These are phyloP conservation scores for Pelagomonas calceolata DNA, from an alignment of 108 stramenopile genomes.

Conservation along the genomic window DNA sequence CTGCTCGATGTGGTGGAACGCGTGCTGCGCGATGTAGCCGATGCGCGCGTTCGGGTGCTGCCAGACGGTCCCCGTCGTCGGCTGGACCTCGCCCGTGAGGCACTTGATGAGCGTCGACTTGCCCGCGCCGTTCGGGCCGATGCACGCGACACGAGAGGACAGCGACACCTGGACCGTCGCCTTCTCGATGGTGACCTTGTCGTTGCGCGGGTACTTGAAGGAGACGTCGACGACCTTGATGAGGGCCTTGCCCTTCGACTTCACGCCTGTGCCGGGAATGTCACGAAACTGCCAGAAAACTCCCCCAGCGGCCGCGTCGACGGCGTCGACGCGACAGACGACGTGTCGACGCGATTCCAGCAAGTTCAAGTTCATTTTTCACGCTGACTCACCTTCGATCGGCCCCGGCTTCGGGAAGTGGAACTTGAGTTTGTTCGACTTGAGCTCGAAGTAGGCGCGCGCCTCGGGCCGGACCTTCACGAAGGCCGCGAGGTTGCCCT, in stretches of 20 bases:
- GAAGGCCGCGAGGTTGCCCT: conserved; percentile 97
- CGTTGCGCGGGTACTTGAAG: conserved; percentile 93
- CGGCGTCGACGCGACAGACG: no score
- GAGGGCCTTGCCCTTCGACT: conserved; percentile 94
- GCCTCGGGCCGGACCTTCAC: conserved; percentile 90
- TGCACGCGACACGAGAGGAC: conserved; percentile 94
- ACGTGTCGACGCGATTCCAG: no score
- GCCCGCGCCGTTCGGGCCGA: conserved; percentile 98
- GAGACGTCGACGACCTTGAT: conserved; percentile 95
- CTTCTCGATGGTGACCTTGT: conserved; percentile 82
- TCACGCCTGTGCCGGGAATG: no score
- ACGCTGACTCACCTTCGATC: no score
- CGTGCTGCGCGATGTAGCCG: conserved; percentile 99
- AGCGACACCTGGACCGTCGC: conserved; percentile 92
- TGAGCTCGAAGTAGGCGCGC: conserved; percentile 89
- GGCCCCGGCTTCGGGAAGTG: conserved; percentile 78
- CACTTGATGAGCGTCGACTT: conserved; percentile 99
- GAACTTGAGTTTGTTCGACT: conserved; percentile 85
- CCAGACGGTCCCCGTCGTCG: conserved; percentile 87
- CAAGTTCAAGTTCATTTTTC: no score
- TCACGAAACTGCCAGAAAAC: conserved; percentile 84
- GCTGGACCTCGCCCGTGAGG: conserved; percentile 89
- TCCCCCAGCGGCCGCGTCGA: no score
- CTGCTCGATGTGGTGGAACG: conserved; percentile 98
- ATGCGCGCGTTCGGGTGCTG: conserved; percentile 98